These are phyloP conservation scores for Phytophthora pisi DNA, from an alignment of 352 stramenopile genomes.

Conservation along the genomic window DNA sequence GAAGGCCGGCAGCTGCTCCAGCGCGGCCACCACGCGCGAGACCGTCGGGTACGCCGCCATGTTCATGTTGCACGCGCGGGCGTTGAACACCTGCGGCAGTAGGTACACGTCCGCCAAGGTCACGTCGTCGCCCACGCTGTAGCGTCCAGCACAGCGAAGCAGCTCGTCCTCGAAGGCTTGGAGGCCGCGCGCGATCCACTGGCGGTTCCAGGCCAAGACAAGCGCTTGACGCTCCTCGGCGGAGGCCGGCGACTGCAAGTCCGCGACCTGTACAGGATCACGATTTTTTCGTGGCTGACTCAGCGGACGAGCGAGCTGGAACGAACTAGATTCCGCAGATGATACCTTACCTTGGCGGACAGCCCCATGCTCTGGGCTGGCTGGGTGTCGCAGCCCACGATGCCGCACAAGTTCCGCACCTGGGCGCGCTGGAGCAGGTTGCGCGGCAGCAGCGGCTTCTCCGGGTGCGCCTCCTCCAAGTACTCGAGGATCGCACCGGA, in stretches of 20 bases:
- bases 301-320: neutral
- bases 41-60: slow-evolving; percentile 85
- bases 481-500: slow-evolving; percentile 94
- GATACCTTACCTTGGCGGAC: slow-evolving; percentile 40
- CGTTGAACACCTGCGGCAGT: slow-evolving; percentile 92
- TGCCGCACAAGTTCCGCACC: slow-evolving; percentile 83
- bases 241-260: slow-evolving; percentile 44
- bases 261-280: slow-evolving; percentile 27
- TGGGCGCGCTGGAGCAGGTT: slow-evolving; percentile 71
- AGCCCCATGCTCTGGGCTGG: slow-evolving; percentile 90
- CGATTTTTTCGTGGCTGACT: neutral
- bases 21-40: slow-evolving; percentile 64
- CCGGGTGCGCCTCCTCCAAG: slow-evolving; percentile 85
- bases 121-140: slow-evolving; percentile 76
- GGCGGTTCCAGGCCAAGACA: slow-evolving; percentile 52
- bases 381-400: slow-evolving; percentile 92
- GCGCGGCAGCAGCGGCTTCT: slow-evolving; percentile 71
- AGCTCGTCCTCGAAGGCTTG: slow-evolving; percentile 72
- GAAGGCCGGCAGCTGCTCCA: slow-evolving; percentile 85
- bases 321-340: slow-evolving; percentile 21
- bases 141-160: slow-evolving; percentile 46
- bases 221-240: slow-evolving; percentile 41
- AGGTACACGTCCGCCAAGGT: slow-evolving; percentile 92
- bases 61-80: slow-evolving; percentile 80
- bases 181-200: slow-evolving; percentile 85